Evolutionary conservation across 345 rosid genomes (phyloP), one percentile per base, ranked within the genome.

Genomic region (Arabis alpina): DNA sequence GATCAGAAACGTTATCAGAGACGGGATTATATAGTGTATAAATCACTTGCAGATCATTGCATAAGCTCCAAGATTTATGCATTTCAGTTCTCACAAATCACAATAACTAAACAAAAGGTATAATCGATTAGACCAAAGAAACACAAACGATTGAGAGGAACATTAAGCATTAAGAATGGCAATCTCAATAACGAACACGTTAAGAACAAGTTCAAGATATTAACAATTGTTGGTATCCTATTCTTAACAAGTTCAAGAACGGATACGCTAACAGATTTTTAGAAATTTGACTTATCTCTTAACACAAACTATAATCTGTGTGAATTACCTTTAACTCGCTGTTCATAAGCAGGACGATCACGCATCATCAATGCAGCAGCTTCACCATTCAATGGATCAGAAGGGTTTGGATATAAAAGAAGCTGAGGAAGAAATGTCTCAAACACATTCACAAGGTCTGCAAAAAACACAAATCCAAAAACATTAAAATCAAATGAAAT

Each of bases 371-470:
- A 71, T 0, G 98, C 94, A 82, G 98, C 97, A 73, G 99, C 97
- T 74, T 95, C 99, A 30, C 96, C 98, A 57, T 95, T 92, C 82
- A 95, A 84, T 28, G 99, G 99, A 77, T 92, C 96, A 0, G 97
- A 87, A 32, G 99, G 92, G 67, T 95, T 95, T 54, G 99, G 98
- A 79, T 95, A 92, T 81, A 95, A 66, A 65, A 95, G 98, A 70
- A 95, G 96, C 79, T 95, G 99, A 53, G 99, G 99, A 72, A 95
- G 97, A 71, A 95, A 95, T 60, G 87, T 89, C 80, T 95, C 98
- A 64, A 95, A 95, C 55, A 95, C 98, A 70, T 95, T 95, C 36
- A 95, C 96, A 80, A 95, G 77, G 82, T 95, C 98, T 92, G 88
- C 30, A 76, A 84, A 71, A 47, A 40, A 39, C 10, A 1, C 61